Evolutionary conservation across 495 filamentous ascomycete genomes (phyloP).

Genomic region (Platismatia glauca): DNA sequence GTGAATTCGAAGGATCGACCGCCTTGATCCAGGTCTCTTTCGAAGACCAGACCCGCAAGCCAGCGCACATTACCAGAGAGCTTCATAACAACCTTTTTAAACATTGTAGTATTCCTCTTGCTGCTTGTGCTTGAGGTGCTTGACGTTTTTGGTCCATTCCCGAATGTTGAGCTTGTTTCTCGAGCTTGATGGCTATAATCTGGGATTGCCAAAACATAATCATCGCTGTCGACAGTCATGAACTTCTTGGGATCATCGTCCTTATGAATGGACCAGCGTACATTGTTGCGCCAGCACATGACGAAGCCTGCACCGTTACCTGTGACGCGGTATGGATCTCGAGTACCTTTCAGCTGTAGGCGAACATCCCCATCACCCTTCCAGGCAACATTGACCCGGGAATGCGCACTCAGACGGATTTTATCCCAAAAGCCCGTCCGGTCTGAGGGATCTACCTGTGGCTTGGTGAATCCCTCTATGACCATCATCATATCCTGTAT

Average conservation of each 20-base stretch:
- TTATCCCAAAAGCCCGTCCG: slow-evolving; percentile 98
- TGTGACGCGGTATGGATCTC: slow-evolving; percentile 89
- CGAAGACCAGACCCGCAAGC: slow-evolving; percentile 85
- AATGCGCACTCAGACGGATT: slow-evolving; percentile 89
- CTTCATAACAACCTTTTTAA: slow-evolving; percentile 98
- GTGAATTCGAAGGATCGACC: slow-evolving; percentile 76
- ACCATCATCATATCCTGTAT: slow-evolving; percentile 99
- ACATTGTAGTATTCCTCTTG: slow-evolving; percentile 64
- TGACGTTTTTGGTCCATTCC: slow-evolving; percentile 35
- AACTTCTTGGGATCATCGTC: slow-evolving; percentile 82
- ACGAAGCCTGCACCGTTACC: slow-evolving; percentile 89
- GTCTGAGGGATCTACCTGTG: slow-evolving; percentile 86
- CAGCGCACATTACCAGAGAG: slow-evolving; percentile 89
- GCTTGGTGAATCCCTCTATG: slow-evolving; percentile 94
- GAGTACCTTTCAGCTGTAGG: slow-evolving; percentile 80
- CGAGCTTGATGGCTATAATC: slow-evolving; percentile 86
- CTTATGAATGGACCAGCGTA: slow-evolving; percentile 72
- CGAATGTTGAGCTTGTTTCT: slow-evolving; percentile 36
- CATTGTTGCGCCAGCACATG: slow-evolving; percentile 95
- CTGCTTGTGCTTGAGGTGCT: slow-evolving; percentile 58
- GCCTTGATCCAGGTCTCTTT: slow-evolving; percentile 58
- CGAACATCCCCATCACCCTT: slow-evolving; percentile 94
- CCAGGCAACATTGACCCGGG: slow-evolving; percentile 81
- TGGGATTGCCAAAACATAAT: slow-evolving; percentile 87
- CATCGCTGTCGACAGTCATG: slow-evolving; percentile 90